A percentile compares a stretch with the other conserved stretches of the same genome.
phyloP scores from a whole-genome alignment of 768 basidiomycete species.

The Suillus occidentalis region DNA sequence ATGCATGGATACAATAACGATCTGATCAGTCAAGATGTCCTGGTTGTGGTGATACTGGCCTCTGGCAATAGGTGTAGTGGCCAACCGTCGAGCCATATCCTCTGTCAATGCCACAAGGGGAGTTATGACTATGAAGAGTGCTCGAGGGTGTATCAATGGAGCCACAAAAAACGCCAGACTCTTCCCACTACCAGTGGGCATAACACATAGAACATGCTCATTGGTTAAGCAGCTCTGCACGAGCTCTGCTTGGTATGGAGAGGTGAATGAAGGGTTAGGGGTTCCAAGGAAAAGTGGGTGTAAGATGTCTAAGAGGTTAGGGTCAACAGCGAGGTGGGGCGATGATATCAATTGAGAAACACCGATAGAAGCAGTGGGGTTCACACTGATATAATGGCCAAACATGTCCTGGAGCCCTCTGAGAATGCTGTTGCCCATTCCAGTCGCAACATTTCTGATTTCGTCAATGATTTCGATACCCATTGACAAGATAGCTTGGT shows the following conservation, averaged over 20 bases:
- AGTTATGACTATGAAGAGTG: constrained; percentile 8
- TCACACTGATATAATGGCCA: background rate
- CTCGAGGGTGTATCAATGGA: background rate
- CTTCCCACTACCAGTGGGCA: constrained; percentile 17
- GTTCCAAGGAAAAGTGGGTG: background rate
- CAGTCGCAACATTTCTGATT: background rate
- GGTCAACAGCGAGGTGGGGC: background rate
- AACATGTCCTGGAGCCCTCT: background rate
- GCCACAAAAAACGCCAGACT: constrained; percentile 15
- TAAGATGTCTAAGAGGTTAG: background rate
- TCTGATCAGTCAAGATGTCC: background rate
- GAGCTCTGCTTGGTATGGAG: constrained; percentile 8
- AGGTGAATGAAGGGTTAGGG: background rate
- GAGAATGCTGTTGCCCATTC: background rate
- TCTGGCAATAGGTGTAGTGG: background rate
- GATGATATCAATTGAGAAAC: background rate
- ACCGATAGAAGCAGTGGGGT: background rate
- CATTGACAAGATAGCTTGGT: background rate
- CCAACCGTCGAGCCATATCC: constrained; percentile 6
- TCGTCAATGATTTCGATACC: background rate
- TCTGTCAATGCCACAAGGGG: constrained; percentile 13
- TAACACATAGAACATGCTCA: constrained; percentile 7
- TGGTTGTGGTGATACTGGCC: background rate
- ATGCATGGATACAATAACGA: constrained; percentile 12
- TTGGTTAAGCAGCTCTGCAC: constrained; percentile 10